Percentiles rank a stretch among this genome's conserved stretches.
phyloP scores from a whole-genome alignment of 805 yeast genomes.

The Maudiozyma barnettii region DNA sequence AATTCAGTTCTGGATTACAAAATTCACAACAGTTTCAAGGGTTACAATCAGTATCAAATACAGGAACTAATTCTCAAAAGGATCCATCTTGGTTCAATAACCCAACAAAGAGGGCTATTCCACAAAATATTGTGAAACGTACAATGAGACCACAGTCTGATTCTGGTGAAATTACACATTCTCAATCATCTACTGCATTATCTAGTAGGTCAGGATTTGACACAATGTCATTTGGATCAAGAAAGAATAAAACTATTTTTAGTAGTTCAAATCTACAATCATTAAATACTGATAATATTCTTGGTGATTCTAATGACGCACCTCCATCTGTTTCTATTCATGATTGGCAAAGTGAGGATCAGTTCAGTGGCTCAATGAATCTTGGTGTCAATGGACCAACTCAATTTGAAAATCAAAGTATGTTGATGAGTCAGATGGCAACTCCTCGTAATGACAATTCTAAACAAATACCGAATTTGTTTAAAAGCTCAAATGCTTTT shows the following conservation, averaged over 20 bases:
- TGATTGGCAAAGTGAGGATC: conserved; percentile 35
- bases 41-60: neutral
- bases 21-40: no score
- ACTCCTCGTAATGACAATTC: neutral
- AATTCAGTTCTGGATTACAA: no score
- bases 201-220: conserved; percentile 28
- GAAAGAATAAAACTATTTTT: conserved; percentile 14
- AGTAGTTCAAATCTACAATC: conserved; percentile 2
- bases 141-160: conserved; percentile 11
- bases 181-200: neutral
- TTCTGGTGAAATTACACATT: neutral
- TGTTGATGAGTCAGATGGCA: neutral
- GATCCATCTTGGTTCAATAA: conserved; percentile 33
- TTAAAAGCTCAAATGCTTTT: conserved; percentile 10
- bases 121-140: conserved; percentile 39
- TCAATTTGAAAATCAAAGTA: conserved; percentile 1
- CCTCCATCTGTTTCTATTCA: conserved; percentile 35
- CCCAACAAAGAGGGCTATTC: conserved; percentile 39
- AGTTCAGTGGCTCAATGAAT: conserved; percentile 11
- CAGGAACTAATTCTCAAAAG: conserved; percentile 4
- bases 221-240: conserved; percentile 32
- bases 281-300: conserved; percentile 5
- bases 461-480: neutral
- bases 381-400: neutral
- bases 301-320: conserved; percentile 32